phyloP scores from a whole-genome alignment of 148 eudicot species.

The Rhododendron simsii region DNA sequence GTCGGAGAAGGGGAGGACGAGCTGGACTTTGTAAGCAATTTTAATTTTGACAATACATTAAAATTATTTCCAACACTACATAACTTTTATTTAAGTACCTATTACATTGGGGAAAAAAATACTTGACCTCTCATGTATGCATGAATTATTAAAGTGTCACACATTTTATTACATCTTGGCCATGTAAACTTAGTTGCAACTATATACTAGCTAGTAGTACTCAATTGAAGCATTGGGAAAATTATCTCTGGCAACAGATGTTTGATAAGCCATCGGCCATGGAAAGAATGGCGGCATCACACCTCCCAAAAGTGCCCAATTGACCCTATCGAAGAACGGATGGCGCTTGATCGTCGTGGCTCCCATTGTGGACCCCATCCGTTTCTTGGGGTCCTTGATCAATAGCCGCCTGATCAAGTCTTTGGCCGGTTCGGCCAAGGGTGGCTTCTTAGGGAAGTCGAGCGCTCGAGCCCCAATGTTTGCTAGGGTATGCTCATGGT shows the following conservation, averaged over 20 bases:
- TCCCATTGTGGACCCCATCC: constrained; percentile 38
- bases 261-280: background rate
- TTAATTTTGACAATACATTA: too few relatives aligned
- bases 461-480: constrained; percentile 41
- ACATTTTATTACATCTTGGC: background rate
- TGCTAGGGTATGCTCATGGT: constrained; percentile 36
- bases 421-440: constrained; percentile 14
- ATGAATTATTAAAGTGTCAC: background rate
- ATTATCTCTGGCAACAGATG: constrained; percentile 1
- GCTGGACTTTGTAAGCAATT: too few relatives aligned
- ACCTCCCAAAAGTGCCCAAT: constrained; percentile 42
- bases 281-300: constrained; percentile 31
- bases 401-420: constrained; percentile 29
- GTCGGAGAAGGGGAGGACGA: too few relatives aligned
- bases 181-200: background rate
- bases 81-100: too few relatives aligned
- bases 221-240: constrained; percentile 12
- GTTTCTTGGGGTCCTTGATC: constrained; percentile 24
- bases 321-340: constrained; percentile 28
- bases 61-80: too few relatives aligned
- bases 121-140: background rate
- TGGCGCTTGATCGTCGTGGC: constrained; percentile 34
- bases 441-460: constrained; percentile 38
- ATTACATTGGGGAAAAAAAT: too few relatives aligned
- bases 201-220: constrained; percentile 3